Conservation (phyloP, 441 rosid genomes). For the Erysimum pusillum region DNA sequence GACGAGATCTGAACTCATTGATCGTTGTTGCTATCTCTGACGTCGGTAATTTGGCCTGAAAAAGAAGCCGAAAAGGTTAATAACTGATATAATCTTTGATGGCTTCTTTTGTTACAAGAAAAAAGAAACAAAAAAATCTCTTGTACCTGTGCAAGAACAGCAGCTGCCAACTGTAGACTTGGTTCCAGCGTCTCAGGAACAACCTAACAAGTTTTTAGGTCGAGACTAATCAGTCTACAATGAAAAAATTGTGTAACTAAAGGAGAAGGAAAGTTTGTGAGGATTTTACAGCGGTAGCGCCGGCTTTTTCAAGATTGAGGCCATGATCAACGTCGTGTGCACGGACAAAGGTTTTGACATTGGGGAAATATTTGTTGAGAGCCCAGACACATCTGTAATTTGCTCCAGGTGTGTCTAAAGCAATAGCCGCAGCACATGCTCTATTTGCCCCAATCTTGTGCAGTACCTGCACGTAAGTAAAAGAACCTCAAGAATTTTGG, state of each 20-base stretch:
- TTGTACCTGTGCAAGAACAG: constrained; percentile 96
- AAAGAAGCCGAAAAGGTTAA: constrained; percentile 7
- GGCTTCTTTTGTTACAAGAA: neutral
- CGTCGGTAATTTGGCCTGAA: constrained; percentile 85
- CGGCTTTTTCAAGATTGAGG: constrained; percentile 94
- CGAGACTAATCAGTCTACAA: constrained; percentile 3
- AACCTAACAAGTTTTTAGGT: constrained; percentile 62
- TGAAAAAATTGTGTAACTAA: constrained; percentile 2
- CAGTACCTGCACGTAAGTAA: constrained; percentile 63
- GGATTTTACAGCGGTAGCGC: constrained; percentile 89
- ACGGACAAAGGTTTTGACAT: constrained; percentile 94
- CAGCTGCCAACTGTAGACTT: constrained; percentile 98
- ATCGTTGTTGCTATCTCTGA: constrained; percentile 93
- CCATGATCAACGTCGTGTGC: constrained; percentile 99
- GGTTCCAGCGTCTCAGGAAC: constrained; percentile 99
- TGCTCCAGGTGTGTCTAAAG: constrained; percentile 96
- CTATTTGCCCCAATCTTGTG: constrained; percentile 96
- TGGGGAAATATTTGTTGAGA: constrained; percentile 93
- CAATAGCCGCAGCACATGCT: constrained; percentile 97
- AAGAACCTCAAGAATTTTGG: neutral
- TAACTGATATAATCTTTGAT: neutral
- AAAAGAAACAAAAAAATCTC: neutral
- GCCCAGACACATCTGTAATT: constrained; percentile 99
- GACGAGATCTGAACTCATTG: constrained; percentile 92
- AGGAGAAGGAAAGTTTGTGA: constrained; percentile 36